These are phyloP conservation scores for Tagetes patula DNA, from an alignment of 129 eudicot species.

Conservation along the genomic window DNA sequence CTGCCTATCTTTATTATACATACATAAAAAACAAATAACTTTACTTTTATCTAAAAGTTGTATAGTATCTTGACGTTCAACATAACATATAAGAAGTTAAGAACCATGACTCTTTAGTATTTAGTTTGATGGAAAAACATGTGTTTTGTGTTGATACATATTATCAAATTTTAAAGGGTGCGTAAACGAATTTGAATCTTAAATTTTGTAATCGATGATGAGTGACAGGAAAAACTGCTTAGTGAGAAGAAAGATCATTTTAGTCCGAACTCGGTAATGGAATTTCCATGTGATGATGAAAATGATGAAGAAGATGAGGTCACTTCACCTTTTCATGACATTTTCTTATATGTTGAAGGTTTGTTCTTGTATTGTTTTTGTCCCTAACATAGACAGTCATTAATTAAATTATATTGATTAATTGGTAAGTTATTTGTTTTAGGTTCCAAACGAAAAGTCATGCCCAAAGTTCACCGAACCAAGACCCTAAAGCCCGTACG, in stretches of 20 bases:
- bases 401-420: background rate
- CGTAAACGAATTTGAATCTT: background rate
- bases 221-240: constrained; percentile 29
- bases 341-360: constrained; percentile 23
- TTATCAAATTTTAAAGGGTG: background rate
- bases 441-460: constrained; percentile 55
- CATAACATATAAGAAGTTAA: background rate
- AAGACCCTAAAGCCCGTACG: constrained; percentile 60
- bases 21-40: background rate
- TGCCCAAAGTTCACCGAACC: constrained; percentile 40
- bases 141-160: background rate
- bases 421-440: background rate
- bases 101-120: constrained; percentile 1
- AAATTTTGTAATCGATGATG: background rate
- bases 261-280: constrained; percentile 78
- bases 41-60: background rate
- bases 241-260: constrained; percentile 57
- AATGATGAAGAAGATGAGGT: constrained; percentile 47
- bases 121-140: background rate
- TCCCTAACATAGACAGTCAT: no score
- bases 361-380: background rate
- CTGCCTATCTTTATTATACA: background rate
- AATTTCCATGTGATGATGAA: constrained; percentile 55
- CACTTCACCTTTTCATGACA: constrained; percentile 33
- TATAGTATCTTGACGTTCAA: background rate